These are phyloP conservation scores for Pyricularia sp. DNA, from an alignment of 2,329 filamentous ascomycete species.

Conservation along the genomic window DNA sequence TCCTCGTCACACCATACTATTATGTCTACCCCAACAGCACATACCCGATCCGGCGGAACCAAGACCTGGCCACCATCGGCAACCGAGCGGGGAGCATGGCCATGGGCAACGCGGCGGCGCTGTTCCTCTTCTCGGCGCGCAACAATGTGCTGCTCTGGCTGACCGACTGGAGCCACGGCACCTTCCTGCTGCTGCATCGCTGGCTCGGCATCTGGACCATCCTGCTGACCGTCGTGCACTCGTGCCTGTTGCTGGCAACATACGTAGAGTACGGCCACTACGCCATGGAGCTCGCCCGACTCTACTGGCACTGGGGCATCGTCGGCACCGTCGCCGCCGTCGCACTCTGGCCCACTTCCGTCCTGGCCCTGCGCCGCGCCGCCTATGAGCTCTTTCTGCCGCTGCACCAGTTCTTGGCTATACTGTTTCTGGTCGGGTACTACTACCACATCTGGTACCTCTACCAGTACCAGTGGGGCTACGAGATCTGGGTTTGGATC, in stretches of 20 bases:
- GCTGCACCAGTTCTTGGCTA: constrained; percentile 5
- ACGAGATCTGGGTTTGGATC: constrained; percentile 36
- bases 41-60: constrained; percentile 2
- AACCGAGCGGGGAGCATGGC: constrained; percentile 8
- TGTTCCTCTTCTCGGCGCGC: constrained; percentile 33
- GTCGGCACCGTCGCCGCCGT: constrained; percentile 4
- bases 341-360: neutral
- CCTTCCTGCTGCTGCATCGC: constrained; percentile 37
- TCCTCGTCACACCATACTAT: constrained; percentile 4
- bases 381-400: constrained; percentile 8
- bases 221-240: constrained; percentile 36
- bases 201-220: constrained; percentile 36
- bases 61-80: constrained; percentile 5
- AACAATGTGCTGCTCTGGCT: constrained; percentile 39
- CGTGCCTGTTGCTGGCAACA: constrained; percentile 29
- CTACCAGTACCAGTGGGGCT: constrained; percentile 28
- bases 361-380: neutral
- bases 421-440: constrained; percentile 8
- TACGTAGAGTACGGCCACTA: constrained; percentile 29
- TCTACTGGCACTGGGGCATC: constrained; percentile 7
- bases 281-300: constrained; percentile 7
- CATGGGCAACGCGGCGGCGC: constrained; percentile 15
- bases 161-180: constrained; percentile 39
- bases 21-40: constrained; percentile 2
- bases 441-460: constrained; percentile 6